phyloP scores from a whole-genome alignment of 2,329 filamentous ascomycete genomes.

The Lasiodiplodia sp. region DNA sequence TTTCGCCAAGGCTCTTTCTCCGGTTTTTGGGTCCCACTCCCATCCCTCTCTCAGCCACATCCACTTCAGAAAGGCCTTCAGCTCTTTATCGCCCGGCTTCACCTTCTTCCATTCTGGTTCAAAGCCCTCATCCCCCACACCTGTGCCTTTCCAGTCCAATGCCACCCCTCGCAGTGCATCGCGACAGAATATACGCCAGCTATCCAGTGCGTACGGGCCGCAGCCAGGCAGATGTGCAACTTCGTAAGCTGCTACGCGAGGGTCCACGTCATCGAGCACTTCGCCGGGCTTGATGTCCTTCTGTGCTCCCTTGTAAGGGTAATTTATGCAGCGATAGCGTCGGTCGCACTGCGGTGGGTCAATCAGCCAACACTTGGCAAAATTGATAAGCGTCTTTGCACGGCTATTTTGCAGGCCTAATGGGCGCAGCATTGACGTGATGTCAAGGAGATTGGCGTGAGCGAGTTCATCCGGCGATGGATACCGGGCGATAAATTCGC shows the following conservation, averaged over 20 bases:
- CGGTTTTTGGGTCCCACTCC: constrained; percentile 78
- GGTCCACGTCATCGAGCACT: constrained; percentile 49
- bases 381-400: constrained; percentile 70
- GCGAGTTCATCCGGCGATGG: constrained; percentile 71
- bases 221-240: constrained; percentile 81
- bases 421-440: constrained; percentile 37
- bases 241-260: constrained; percentile 72
- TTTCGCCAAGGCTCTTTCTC: constrained; percentile 63
- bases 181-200: constrained; percentile 92
- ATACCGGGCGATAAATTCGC: constrained; percentile 70
- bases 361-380: constrained; percentile 73
- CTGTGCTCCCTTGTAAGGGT: constrained; percentile 36
- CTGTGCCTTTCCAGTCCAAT: constrained; percentile 70
- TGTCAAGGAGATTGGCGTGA: constrained; percentile 33
- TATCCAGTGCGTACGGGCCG: constrained; percentile 81
- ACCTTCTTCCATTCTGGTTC: constrained; percentile 93
- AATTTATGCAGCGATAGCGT: constrained; percentile 63
- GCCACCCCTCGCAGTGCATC: constrained; percentile 75
- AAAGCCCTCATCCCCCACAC: constrained; percentile 55
- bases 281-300: constrained; percentile 55
- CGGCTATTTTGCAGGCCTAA: constrained; percentile 53
- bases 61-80: constrained; percentile 87
- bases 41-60: constrained; percentile 90
- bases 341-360: constrained; percentile 66
- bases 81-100: constrained; percentile 81